Evolutionary conservation across 371 early-diverging fungal species (phyloP).

Genomic region (Modicella reniformis): DNA sequence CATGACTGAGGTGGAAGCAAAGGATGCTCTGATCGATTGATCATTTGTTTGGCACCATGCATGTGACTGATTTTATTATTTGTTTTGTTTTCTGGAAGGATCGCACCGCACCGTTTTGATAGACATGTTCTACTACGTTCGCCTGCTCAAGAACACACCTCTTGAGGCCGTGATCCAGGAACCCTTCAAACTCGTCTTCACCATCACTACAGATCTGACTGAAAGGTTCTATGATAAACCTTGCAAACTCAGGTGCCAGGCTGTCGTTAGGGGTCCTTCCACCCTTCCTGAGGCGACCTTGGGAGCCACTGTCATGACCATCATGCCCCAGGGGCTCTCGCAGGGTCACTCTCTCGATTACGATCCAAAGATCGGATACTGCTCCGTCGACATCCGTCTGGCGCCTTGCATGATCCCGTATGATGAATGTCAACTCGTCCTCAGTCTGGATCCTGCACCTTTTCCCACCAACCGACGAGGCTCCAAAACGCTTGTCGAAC

Average conservation of each 20-base stretch:
- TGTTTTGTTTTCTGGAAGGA: constrained; percentile 14
- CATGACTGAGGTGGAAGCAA: constrained; percentile 56
- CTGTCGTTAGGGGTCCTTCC: constrained; percentile 41
- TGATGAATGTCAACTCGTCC: constrained; percentile 50
- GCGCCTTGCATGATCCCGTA: constrained; percentile 52
- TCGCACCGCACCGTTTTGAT: neutral
- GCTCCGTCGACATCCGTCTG: constrained; percentile 49
- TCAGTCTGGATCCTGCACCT: constrained; percentile 43
- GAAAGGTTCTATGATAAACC: constrained; percentile 50
- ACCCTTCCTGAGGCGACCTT: constrained; percentile 32
- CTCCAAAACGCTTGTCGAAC: constrained; percentile 29
- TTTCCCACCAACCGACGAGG: constrained; percentile 19
- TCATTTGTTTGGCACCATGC: no score
- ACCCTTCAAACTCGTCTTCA: constrained; percentile 54
- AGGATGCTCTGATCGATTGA: neutral
- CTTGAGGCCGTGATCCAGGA: constrained; percentile 55
- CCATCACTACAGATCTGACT: constrained; percentile 53
- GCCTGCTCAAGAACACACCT: constrained; percentile 53
- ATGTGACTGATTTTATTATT: constrained; percentile 16
- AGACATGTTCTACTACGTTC: constrained; percentile 54
- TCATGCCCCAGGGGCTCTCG: constrained; percentile 52
- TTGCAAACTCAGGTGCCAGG: constrained; percentile 49
- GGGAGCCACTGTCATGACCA: constrained; percentile 44
- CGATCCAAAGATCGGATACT: constrained; percentile 51
- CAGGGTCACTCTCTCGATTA: constrained; percentile 47